Conservation (phyloP, 345 rosid genomes). For the Arabidopsis thaliana region DNA sequence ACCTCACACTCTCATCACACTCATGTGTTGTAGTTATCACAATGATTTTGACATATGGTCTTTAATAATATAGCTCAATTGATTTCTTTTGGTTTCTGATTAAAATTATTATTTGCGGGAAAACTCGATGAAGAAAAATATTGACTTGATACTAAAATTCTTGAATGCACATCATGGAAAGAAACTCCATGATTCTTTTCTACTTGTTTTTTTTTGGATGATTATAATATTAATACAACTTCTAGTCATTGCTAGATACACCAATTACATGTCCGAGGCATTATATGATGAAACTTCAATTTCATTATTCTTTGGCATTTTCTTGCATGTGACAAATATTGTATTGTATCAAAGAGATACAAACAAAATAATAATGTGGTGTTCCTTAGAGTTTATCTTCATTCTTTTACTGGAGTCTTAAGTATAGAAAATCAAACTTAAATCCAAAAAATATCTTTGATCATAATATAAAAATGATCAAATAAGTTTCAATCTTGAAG, state of each 20-base stretch:
- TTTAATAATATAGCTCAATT: constrained; percentile 35
- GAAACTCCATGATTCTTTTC: constrained; percentile 29
- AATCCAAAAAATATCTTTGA: background rate
- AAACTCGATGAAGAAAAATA: constrained; percentile 5
- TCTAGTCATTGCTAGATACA: constrained; percentile 25
- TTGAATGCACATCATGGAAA: constrained; percentile 36
- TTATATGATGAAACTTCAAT: constrained; percentile 32
- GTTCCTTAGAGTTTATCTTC: background rate
- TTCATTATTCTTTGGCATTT: constrained; percentile 24
- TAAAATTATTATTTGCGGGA: background rate
- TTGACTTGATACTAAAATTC: constrained; percentile 29
- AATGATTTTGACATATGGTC: constrained; percentile 37
- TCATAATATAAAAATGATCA: background rate
- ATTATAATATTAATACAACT: constrained; percentile 5
- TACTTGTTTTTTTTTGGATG: constrained; percentile 27
- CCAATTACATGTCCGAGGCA: constrained; percentile 33
- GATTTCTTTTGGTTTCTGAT: constrained; percentile 13
- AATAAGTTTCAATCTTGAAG: constrained; percentile 2
- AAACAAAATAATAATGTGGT: constrained; percentile 21
- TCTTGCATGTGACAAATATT: constrained; percentile 37
- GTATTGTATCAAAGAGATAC: constrained; percentile 19
- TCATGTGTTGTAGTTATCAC: constrained; percentile 39
- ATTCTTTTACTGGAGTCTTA: background rate
- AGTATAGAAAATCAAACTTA: background rate
- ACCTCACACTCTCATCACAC: constrained; percentile 28